Evolutionary conservation across 2,329 filamentous ascomycete species (phyloP).

Genomic region (Akanthomyces lecanii): DNA sequence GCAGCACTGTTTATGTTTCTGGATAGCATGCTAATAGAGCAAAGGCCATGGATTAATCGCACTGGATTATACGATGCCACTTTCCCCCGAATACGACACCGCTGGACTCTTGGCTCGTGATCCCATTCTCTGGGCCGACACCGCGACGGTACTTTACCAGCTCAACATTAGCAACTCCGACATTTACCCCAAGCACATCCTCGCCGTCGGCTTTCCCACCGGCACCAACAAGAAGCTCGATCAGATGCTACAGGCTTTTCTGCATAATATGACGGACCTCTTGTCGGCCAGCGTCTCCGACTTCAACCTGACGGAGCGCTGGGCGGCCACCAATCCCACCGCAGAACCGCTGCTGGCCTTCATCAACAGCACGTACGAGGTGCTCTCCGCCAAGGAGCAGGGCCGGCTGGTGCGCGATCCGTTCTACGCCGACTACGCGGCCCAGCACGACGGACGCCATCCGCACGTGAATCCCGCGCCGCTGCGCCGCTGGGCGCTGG

Average conservation of each 20-base stretch:
- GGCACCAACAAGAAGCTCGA: constrained; percentile 18
- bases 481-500: constrained; percentile 32
- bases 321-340: constrained; percentile 23
- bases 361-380: constrained; percentile 33
- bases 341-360: constrained; percentile 22
- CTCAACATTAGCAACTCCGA: constrained; percentile 31
- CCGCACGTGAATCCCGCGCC: constrained; percentile 36
- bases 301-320: constrained; percentile 25
- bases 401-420: constrained; percentile 31
- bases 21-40: background rate
- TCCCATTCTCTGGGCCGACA: constrained; percentile 30
- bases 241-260: constrained; percentile 26
- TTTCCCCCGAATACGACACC: constrained; percentile 40
- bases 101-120: constrained; percentile 39
- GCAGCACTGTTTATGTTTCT: background rate
- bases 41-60: constrained; percentile 32
- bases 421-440: constrained; percentile 33
- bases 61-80: constrained; percentile 37
- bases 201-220: constrained; percentile 28
- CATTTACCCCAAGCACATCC: constrained; percentile 29
- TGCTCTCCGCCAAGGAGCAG: constrained; percentile 35
- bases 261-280: constrained; percentile 24
- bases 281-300: constrained; percentile 21
- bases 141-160: constrained; percentile 29
- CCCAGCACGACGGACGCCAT: constrained; percentile 28